Percentiles rank a stretch among this genome's conserved stretches.
phyloP scores from a whole-genome alignment of 164 flowering plant genomes.

The Aristolochia californica region DNA sequence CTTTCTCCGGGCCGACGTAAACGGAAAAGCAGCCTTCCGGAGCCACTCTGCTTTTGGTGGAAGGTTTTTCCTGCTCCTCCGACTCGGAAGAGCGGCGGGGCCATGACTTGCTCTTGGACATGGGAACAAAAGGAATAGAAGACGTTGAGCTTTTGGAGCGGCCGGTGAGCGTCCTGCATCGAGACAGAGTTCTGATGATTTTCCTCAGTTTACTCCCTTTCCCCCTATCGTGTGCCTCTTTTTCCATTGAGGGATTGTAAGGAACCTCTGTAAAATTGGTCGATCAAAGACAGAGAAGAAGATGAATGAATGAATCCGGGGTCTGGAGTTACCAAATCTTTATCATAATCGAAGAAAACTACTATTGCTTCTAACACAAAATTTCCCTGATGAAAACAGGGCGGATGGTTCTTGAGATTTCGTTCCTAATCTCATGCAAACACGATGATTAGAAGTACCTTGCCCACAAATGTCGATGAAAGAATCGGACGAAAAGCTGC shows the following conservation, averaged over 20 bases:
- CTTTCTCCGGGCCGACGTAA: constrained; percentile 42
- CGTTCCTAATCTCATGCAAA: neutral
- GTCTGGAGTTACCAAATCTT: too few relatives aligned
- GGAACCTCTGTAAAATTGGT: too few relatives aligned
- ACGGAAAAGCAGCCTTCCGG: constrained; percentile 53
- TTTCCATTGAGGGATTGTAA: neutral
- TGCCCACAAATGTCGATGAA: too few relatives aligned
- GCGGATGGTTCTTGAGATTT: neutral
- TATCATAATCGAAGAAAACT: neutral
- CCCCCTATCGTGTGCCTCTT: neutral
- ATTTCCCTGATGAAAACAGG: neutral
- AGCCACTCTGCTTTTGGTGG: constrained; percentile 11
- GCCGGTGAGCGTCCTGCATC: constrained; percentile 39
- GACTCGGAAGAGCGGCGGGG: constrained; percentile 4
- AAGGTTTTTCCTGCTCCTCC: neutral
- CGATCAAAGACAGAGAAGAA: too few relatives aligned
- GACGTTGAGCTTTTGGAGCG: constrained; percentile 2
- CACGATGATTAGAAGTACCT: neutral
- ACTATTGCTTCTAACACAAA: neutral
- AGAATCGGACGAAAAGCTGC: neutral
- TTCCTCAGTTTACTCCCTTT: constrained; percentile 21
- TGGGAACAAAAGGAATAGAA: constrained; percentile 1
- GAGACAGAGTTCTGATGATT: constrained; percentile 43
- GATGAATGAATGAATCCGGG: too few relatives aligned
- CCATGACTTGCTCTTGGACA: constrained; percentile 46